These are phyloP conservation scores for Colletotrichum cuscutae DNA, from an alignment of 2,329 filamentous ascomycete species.

Conservation along the genomic window DNA sequence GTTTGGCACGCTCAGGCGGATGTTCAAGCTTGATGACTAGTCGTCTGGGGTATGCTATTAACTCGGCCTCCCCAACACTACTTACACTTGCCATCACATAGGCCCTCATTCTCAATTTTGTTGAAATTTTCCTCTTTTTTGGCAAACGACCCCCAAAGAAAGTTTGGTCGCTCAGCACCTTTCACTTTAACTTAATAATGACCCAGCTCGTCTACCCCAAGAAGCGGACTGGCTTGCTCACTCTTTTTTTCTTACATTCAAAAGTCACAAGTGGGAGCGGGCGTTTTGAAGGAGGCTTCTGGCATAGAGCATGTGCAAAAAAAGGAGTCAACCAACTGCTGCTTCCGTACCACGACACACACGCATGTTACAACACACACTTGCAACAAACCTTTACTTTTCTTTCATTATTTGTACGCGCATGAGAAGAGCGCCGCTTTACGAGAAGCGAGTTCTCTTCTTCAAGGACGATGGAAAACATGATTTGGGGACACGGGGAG, in stretches of 20 bases:
- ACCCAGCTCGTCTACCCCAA: not conserved
- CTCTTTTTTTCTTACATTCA: not conserved
- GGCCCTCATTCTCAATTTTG: not conserved
- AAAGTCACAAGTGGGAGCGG: not conserved
- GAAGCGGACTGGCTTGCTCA: not conserved
- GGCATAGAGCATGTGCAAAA: not conserved
- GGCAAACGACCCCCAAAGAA: not conserved
- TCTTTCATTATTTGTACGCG: not conserved
- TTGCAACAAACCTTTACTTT: not conserved
- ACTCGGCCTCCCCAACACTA: not conserved
- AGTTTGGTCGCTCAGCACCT: not conserved
- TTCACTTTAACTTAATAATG: not conserved
- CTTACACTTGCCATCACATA: too few species aligned
- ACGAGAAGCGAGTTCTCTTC: not conserved
- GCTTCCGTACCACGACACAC: not conserved
- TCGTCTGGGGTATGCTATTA: not conserved
- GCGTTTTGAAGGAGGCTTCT: slow-evolving; percentile 8
- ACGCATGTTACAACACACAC: not conserved
- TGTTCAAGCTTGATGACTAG: slow-evolving; percentile 66
- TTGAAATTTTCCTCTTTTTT: not conserved
- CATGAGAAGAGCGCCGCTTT: not conserved
- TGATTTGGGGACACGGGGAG: not conserved
- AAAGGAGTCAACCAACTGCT: not conserved
- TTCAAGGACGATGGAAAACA: not conserved
- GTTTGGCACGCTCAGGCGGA: slow-evolving; percentile 72